Evolutionary conservation across 2,329 filamentous ascomycete species (phyloP).

Genomic region (Nemania bipapillata): DNA sequence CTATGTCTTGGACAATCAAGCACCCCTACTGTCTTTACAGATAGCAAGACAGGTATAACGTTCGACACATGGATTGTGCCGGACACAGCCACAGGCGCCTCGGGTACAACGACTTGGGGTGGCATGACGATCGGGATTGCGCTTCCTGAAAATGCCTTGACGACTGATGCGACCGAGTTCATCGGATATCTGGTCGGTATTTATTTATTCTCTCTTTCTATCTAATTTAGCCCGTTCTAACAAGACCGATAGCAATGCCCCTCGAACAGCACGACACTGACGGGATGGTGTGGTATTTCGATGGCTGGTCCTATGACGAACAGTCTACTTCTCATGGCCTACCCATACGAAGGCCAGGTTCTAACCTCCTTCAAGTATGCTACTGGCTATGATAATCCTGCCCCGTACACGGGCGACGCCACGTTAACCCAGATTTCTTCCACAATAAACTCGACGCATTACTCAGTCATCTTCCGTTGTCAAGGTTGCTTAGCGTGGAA

Average conservation of each 20-base stretch:
- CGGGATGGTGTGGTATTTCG: slow-evolving; percentile 69
- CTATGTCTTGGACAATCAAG: slow-evolving; percentile 42
- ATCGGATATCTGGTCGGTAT: slow-evolving; percentile 66
- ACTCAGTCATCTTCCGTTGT: slow-evolving; percentile 73
- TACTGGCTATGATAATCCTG: slow-evolving; percentile 68
- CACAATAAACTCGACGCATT: slow-evolving; percentile 67
- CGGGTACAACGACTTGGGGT: slow-evolving; percentile 54
- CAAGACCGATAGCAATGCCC: slow-evolving; percentile 56
- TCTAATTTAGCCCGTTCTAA: slow-evolving; percentile 9
- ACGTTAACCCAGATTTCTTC: slow-evolving; percentile 70
- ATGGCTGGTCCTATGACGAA: slow-evolving; percentile 68
- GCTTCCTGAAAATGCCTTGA: slow-evolving; percentile 61
- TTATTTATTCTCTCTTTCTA: background rate
- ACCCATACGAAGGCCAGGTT: slow-evolving; percentile 64
- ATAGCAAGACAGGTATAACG: slow-evolving; percentile 62
- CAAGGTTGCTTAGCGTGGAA: slow-evolving; percentile 66
- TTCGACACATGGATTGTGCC: slow-evolving; percentile 63
- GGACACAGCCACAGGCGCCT: slow-evolving; percentile 40
- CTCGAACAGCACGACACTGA: slow-evolving; percentile 57
- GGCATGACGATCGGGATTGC: slow-evolving; percentile 66
- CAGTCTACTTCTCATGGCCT: slow-evolving; percentile 68
- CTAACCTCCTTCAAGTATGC: slow-evolving; percentile 68
- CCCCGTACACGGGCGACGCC: slow-evolving; percentile 69
- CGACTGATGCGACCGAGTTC: slow-evolving; percentile 64
- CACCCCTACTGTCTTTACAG: slow-evolving; percentile 55